Evolutionary conservation across 805 yeast genomes (phyloP).

Genomic region (Pichia californica): DNA sequence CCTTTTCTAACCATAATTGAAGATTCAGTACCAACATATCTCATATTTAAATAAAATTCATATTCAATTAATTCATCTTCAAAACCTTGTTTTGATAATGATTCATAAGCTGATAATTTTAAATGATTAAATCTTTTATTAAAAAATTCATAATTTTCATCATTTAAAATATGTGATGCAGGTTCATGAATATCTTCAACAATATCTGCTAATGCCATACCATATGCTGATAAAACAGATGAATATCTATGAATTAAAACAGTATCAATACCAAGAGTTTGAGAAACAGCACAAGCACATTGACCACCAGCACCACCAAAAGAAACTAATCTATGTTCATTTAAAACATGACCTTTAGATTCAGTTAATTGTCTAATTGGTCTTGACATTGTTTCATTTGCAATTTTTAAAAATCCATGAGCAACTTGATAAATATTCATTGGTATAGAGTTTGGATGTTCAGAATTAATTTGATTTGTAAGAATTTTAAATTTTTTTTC

Average conservation of each 20-base stretch:
- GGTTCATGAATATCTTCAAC: constrained; percentile 76
- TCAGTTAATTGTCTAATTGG: constrained; percentile 83
- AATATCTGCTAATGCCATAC: constrained; percentile 80
- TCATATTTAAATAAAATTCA: constrained; percentile 67
- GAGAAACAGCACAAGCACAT: constrained; percentile 74
- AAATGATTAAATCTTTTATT: constrained; percentile 41
- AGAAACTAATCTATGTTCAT: constrained; percentile 66
- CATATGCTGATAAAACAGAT: constrained; percentile 79
- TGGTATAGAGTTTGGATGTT: constrained; percentile 33
- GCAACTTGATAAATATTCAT: constrained; percentile 67
- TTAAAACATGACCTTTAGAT: constrained; percentile 65
- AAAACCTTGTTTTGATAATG: constrained; percentile 50
- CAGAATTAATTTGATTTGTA: constrained; percentile 50
- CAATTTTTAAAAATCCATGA: constrained; percentile 72
- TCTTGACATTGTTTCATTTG: constrained; percentile 82
- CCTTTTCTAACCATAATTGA: constrained; percentile 56
- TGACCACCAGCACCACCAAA: constrained; percentile 96
- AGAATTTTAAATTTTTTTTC: constrained; percentile 44
- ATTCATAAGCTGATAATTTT: constrained; percentile 33
- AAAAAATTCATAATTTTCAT: constrained; percentile 29
- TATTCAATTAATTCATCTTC: constrained; percentile 35
- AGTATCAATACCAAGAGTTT: constrained; percentile 56
- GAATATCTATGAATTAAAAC: constrained; percentile 77
- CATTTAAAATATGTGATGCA: constrained; percentile 39
- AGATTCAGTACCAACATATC: constrained; percentile 85